Evolutionary conservation across 495 filamentous ascomycete genomes (phyloP), one percentile per base, ranked within the genome.

Genomic region (Penicillium steckii): DNA sequence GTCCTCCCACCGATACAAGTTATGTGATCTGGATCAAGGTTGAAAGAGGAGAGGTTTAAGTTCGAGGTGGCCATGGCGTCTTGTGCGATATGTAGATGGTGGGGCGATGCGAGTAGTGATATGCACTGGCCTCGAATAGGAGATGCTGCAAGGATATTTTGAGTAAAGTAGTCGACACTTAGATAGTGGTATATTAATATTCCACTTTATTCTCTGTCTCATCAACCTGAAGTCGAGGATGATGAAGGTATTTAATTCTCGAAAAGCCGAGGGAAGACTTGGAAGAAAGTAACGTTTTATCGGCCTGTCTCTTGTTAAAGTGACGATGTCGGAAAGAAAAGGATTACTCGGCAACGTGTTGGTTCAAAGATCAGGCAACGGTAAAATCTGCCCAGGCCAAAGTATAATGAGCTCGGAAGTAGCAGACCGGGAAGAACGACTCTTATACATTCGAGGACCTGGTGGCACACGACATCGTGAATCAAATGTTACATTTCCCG

Each of bases 1-100:
- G 65, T 72, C 23, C 57, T 52, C 15, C 71, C 71, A 8, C 70
- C 65, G 17, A 73, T 66, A 50, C 71, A 75, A 9, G 71, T 67
- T 10, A 56, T 67, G 29, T 73, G 70, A 3, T 46, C 52, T 9
- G 71, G 71, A 42, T 75, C 71, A 2, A 70, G 65, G 30, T 60
- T 45, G 44, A 64, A 15, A 10, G 55, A 22, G 1, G 61, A 55
- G 4, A 45, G 15, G 15, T 56, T 51, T 3, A 45, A 18, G 15
- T 56, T 51, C n/a, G 55, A 57, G 40, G 46, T 47, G 8, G 59
- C 52, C 68, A 69, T 71, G 37, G 47, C 41, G 32, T 27, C 32
- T 50, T 21, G 33, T 41, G 26, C 23, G 30, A 23, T 33, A 17
- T 21, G 9, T 19, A 13, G 23, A 18, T 44, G 10, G 26, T 43